These are phyloP conservation scores for Moniliophthora roreri DNA, from an alignment of 1,284 basidiomycete species.

Conservation along the genomic window DNA sequence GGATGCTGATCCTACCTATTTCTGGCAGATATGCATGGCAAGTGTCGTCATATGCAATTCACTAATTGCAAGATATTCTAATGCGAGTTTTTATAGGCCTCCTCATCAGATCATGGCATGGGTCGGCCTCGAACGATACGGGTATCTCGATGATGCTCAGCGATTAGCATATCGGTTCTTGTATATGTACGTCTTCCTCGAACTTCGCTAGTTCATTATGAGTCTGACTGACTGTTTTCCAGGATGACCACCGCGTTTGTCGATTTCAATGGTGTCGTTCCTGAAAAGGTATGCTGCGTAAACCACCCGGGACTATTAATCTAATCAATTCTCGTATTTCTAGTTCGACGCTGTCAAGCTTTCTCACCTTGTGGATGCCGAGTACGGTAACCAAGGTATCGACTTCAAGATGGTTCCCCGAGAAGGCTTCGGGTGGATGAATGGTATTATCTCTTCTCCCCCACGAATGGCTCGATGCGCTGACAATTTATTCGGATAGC, in stretches of 20 bases:
- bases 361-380: slow-evolving; percentile 94
- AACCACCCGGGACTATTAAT: slow-evolving; percentile 3
- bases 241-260: slow-evolving; percentile 93
- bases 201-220: too few species aligned
- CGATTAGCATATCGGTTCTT: slow-evolving; percentile 94
- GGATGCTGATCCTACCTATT: neutral
- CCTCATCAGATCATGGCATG: slow-evolving; percentile 97
- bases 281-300: slow-evolving; percentile 76
- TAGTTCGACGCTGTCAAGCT: slow-evolving; percentile 95
- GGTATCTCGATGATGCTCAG: slow-evolving; percentile 92
- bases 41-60: slow-evolving; percentile 16
- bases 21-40: slow-evolving; percentile 62
- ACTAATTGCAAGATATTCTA: neutral
- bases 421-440: slow-evolving; percentile 99
- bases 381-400: slow-evolving; percentile 98
- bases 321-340: slow-evolving; percentile 5
- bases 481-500: too few species aligned
- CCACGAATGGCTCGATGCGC: too few species aligned
- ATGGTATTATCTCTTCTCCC: slow-evolving; percentile 47
- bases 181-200: slow-evolving; percentile 77
- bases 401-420: slow-evolving; percentile 96
- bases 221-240: slow-evolving; percentile 7
- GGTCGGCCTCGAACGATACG: slow-evolving; percentile 96
- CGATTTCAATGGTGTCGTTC: slow-evolving; percentile 96
- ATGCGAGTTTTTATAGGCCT: slow-evolving; percentile 57